phyloP scores from a whole-genome alignment of 2,329 filamentous ascomycete genomes.

The Fusarium liriodendri region DNA sequence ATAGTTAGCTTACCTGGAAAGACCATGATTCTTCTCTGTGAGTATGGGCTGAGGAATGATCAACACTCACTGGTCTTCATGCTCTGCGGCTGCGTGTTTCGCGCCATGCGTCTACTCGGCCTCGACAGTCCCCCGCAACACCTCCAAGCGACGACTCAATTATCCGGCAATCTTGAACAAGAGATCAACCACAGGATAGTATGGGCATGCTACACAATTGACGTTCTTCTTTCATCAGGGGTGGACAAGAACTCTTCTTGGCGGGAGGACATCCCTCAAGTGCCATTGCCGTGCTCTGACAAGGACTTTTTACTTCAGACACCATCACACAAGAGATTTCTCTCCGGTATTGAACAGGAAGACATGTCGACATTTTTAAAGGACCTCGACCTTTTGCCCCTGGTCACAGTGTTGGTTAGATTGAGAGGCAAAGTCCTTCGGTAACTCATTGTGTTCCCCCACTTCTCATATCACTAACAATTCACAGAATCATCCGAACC shows the following conservation, averaged over 20 bases:
- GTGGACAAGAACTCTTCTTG: conserved; percentile 4
- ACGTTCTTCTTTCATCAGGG: background rate
- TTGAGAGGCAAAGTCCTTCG: background rate
- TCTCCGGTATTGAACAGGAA: background rate
- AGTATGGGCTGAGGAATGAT: background rate
- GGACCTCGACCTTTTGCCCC: background rate
- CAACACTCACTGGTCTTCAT: background rate
- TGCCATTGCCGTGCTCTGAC: background rate
- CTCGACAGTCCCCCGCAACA: background rate
- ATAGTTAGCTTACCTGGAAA: background rate
- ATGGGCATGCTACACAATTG: background rate
- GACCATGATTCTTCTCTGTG: background rate
- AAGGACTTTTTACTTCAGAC: background rate
- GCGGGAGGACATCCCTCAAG: background rate
- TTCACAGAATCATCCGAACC: background rate
- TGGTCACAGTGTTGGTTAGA: background rate
- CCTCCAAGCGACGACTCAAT: background rate
- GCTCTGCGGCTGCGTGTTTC: background rate
- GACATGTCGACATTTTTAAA: background rate
- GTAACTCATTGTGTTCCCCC: background rate
- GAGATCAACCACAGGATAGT: background rate
- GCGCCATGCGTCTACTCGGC: background rate
- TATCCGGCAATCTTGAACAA: background rate
- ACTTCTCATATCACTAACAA: background rate
- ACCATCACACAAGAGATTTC: background rate